phyloP scores from a whole-genome alignment of 2,329 filamentous ascomycete species.

The Cucurbitaria berberidis region DNA sequence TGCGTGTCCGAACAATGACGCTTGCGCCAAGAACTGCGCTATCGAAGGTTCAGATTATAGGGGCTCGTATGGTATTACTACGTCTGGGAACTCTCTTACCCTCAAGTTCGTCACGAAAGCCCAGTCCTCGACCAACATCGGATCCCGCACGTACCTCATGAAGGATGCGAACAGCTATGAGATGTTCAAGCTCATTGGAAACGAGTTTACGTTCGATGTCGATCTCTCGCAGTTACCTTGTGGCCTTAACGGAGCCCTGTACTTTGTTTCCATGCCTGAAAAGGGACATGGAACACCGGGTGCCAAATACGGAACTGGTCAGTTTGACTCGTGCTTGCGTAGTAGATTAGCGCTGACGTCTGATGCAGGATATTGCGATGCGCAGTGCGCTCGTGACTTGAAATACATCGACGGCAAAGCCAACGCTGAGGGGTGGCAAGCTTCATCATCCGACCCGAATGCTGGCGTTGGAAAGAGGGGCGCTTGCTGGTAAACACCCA shows the following conservation, averaged over 20 bases:
- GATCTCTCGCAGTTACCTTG: slow-evolving; percentile 68
- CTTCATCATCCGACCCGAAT: slow-evolving; percentile 61
- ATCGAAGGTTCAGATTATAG: slow-evolving; percentile 52
- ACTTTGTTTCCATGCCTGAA: slow-evolving; percentile 64
- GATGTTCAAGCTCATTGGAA: slow-evolving; percentile 51
- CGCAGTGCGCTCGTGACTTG: slow-evolving; percentile 54
- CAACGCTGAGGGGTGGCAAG: slow-evolving; percentile 62
- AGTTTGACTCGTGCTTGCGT: slow-evolving; percentile 45
- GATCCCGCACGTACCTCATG: slow-evolving; percentile 53
- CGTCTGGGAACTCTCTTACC: slow-evolving; percentile 59
- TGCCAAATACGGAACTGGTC: slow-evolving; percentile 65
- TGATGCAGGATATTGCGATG: slow-evolving; percentile 45
- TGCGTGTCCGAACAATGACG: slow-evolving; percentile 47
- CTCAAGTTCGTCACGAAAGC: slow-evolving; percentile 65
- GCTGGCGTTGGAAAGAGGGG: slow-evolving; percentile 61
- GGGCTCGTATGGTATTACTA: slow-evolving; percentile 57
- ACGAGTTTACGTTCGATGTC: slow-evolving; percentile 53
- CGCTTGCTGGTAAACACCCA: slow-evolving; percentile 61
- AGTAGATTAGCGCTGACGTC: slow-evolving; percentile 57
- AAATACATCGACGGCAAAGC: slow-evolving; percentile 61
- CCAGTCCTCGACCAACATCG: slow-evolving; percentile 51
- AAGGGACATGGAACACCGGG: slow-evolving; percentile 59
- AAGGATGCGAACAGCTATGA: slow-evolving; percentile 50
- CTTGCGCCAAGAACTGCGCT: slow-evolving; percentile 51
- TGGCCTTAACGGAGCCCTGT: slow-evolving; percentile 67